Evolutionary conservation across 208 protist species (phyloP).

Genomic region (Trypanosomatidae sp.): DNA sequence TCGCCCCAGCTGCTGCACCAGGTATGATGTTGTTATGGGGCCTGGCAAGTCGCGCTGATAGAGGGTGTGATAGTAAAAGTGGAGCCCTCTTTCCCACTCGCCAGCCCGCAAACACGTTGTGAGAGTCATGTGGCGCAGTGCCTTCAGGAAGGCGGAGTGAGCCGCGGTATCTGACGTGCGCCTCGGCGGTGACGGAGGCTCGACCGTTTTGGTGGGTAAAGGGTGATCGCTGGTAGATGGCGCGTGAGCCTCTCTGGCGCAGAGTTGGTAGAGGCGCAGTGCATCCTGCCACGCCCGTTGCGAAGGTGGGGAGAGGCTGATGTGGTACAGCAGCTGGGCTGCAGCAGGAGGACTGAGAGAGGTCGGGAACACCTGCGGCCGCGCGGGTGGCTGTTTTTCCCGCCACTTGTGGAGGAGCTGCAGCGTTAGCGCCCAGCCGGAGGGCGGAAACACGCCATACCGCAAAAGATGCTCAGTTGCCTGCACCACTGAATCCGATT

Average conservation of each 20-base stretch:
- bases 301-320: constrained; percentile 27
- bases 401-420: constrained; percentile 17
- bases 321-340: constrained; percentile 24
- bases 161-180: not conserved
- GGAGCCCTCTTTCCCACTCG: constrained; percentile 43
- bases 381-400: constrained; percentile 1
- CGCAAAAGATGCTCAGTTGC: constrained; percentile 17
- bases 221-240: not conserved
- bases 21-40: constrained; percentile 41
- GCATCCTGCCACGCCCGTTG: constrained; percentile 22
- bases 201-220: not conserved
- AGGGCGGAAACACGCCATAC: constrained; percentile 20
- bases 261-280: constrained; percentile 21
- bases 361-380: constrained; percentile 7
- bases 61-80: constrained; percentile 50
- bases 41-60: constrained; percentile 52
- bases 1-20: constrained; percentile 42
- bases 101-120: constrained; percentile 34
- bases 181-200: not conserved
- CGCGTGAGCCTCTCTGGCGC: constrained; percentile 7
- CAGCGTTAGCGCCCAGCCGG: constrained; percentile 19
- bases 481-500: not conserved
- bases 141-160: constrained; percentile 18
- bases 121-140: constrained; percentile 43
- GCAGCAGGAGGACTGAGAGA: constrained; percentile 15